Base-by-base conservation (phyloP, 805 yeast species). In the Metschnikowia cubensis region DNA sequence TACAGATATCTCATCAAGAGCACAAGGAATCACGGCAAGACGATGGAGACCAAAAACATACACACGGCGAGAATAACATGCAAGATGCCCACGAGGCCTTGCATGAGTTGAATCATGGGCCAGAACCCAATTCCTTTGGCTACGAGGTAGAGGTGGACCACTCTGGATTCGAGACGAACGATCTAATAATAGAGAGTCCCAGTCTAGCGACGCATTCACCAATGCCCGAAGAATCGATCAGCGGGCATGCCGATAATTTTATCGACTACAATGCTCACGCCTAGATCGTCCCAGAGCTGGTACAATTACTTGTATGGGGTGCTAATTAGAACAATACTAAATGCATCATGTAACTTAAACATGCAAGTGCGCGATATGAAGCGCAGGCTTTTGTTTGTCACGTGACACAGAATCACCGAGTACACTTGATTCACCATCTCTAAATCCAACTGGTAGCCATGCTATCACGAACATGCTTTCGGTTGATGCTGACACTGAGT, bases 201-300 rank as follows among this genome's bases (percentile, higher is more conserved):
- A 40, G 55, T 20, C 22, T 42, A 48, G 44, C 55, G n/a, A 47
- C 49, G 38, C 50, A 42, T 39, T 49, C 48, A 17, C 57, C 54
- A 15, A 52, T 51, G 6, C 54, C 54, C 15, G 55, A 50, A 35
- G 39, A 51, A 11, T 42, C 51, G 13, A 46, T 45, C n/a, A 42
- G 49, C n/a, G 52, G 48, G 38, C 53, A 52, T 33, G 62, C 57
- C n/a, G 67, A 63, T 36, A 58, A 54, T 35, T 63, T 60, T 36
- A 60, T 63, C 18, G 69, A 67, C 50, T 66, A 62, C 52, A 55
- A 59, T 49, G 60, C 52, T 29, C 54, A 56, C 42, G 50, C 35
- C 14, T 41, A 32, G 35, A 20, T 6, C 6, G 41, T 6, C 17
- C 25, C 14, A 20, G 25, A 36, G 7, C 10, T 18, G n/a, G 5